phyloP scores from a whole-genome alignment of 768 basidiomycete genomes.

The Russula earlei region DNA sequence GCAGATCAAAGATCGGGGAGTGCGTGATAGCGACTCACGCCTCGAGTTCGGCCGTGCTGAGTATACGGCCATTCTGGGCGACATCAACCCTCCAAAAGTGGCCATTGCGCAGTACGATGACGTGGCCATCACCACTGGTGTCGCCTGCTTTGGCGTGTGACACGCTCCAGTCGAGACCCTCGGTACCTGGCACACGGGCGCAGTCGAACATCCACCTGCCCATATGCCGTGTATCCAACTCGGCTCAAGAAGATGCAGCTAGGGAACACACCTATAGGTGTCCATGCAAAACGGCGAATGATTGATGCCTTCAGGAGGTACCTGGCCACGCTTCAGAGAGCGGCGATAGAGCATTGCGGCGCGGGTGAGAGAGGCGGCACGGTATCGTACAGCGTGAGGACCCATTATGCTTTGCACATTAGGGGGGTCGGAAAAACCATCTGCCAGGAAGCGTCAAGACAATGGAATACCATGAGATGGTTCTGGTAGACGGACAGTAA shows the following conservation, averaged over 20 bases:
- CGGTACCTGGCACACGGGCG: slow-evolving; percentile 64
- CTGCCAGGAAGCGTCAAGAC: slow-evolving; percentile 28
- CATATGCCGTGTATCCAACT: background rate
- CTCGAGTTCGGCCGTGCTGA: slow-evolving; percentile 57
- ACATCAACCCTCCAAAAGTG: slow-evolving; percentile 75
- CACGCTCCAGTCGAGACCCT: slow-evolving; percentile 70
- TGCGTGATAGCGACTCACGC: slow-evolving; percentile 32
- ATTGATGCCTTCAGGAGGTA: slow-evolving; percentile 56
- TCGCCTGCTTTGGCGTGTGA: slow-evolving; percentile 54
- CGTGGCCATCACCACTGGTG: slow-evolving; percentile 57
- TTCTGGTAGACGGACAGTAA: slow-evolving; percentile 49
- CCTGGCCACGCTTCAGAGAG: slow-evolving; percentile 52
- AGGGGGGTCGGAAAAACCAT: slow-evolving; percentile 69
- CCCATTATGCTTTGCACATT: slow-evolving; percentile 33
- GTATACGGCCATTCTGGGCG: slow-evolving; percentile 42
- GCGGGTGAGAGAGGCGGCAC: slow-evolving; percentile 65
- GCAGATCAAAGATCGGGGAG: background rate
- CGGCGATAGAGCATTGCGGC: slow-evolving; percentile 68
- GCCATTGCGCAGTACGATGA: slow-evolving; percentile 80
- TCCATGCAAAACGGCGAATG: slow-evolving; percentile 79
- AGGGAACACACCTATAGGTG: slow-evolving; percentile 52
- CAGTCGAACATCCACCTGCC: slow-evolving; percentile 89
- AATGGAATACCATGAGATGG: background rate
- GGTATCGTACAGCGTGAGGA: slow-evolving; percentile 33
- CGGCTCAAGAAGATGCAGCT: background rate